Evolutionary conservation across 148 eudicot species (phyloP).

Genomic region (Vaccinium macrocarpon): DNA sequence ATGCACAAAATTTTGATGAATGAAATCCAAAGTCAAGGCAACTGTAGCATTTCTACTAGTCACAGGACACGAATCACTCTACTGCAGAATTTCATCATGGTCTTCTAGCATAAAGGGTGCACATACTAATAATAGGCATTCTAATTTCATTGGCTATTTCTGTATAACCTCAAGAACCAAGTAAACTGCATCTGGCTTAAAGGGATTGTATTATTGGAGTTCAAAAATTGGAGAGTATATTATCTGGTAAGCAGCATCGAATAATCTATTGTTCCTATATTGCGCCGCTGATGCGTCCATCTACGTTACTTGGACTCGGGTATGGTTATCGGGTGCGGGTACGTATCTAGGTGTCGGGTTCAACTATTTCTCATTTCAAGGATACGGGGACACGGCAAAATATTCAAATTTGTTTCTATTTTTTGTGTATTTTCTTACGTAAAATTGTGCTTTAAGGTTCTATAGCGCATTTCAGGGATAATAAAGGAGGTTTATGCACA

Average conservation of each 20-base stretch:
- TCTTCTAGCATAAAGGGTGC: not conserved
- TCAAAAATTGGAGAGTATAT: not conserved
- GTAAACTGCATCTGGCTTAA: not conserved
- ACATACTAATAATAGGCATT: not conserved
- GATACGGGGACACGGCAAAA: too few species aligned
- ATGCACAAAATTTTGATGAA: not conserved
- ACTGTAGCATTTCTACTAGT: not conserved
- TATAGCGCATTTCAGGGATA: too few species aligned
- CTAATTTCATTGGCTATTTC: not conserved
- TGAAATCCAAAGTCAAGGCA: not conserved
- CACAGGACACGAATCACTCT: not conserved
- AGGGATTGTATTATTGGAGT: not conserved
- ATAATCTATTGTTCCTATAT: not conserved
- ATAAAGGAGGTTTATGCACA: too few species aligned
- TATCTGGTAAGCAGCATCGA: not conserved
- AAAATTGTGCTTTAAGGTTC: too few species aligned
- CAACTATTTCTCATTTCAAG: too few species aligned
- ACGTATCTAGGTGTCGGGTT: too few species aligned
- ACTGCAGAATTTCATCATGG: too few species aligned
- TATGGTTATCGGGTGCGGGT: too few species aligned
- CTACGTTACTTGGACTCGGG: too few species aligned
- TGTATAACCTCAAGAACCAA: not conserved
- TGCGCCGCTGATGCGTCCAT: not conserved
- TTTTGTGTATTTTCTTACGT: too few species aligned
- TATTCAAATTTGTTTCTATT: too few species aligned